These are phyloP conservation scores for Collybia sordida DNA, from an alignment of 768 basidiomycete genomes.

Conservation along the genomic window DNA sequence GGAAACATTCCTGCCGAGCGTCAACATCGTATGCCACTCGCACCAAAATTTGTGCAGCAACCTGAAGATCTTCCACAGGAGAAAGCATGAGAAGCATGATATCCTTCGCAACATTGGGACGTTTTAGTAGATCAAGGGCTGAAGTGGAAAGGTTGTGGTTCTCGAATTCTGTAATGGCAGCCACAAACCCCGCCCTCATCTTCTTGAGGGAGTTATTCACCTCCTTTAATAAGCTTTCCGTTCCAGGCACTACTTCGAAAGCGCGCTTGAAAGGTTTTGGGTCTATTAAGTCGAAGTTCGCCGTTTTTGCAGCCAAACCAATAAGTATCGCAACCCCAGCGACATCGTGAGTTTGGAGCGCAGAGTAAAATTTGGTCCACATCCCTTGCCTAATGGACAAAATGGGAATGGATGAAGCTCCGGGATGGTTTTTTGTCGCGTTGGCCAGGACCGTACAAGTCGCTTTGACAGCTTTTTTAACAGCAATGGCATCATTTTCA, in stretches of 20 bases:
- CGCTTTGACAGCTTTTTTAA: conserved; percentile 27
- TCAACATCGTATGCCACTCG: conserved; percentile 90
- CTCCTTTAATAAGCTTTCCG: conserved; percentile 39
- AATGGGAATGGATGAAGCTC: conserved; percentile 24
- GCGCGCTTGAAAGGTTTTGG: conserved; percentile 44
- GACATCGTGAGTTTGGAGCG: conserved; percentile 55
- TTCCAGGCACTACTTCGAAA: conserved; percentile 25
- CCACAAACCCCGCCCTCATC: conserved; percentile 63
- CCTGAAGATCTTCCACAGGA: conserved; percentile 72
- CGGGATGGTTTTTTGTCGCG: conserved; percentile 11
- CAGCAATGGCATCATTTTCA: conserved; percentile 27
- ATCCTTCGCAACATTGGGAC: conserved; percentile 55
- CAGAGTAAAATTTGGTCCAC: conserved; percentile 70
- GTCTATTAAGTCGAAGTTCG: conserved; percentile 67
- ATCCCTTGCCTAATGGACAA: conserved; percentile 52
- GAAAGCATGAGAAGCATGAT: conserved; percentile 76
- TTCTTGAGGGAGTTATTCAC: conserved; percentile 61
- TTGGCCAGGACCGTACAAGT: conserved; percentile 30
- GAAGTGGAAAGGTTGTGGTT: conserved; percentile 56
- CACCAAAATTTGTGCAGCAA: conserved; percentile 75
- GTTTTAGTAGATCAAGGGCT: conserved; percentile 54
- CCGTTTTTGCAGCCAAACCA: conserved; percentile 52
- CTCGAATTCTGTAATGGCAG: conserved; percentile 61
- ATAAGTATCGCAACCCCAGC: conserved; percentile 61
- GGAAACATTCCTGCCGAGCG: conserved; percentile 84